phyloP scores from a whole-genome alignment of 305 asterid genomes.

The Petunia hybrid region DNA sequence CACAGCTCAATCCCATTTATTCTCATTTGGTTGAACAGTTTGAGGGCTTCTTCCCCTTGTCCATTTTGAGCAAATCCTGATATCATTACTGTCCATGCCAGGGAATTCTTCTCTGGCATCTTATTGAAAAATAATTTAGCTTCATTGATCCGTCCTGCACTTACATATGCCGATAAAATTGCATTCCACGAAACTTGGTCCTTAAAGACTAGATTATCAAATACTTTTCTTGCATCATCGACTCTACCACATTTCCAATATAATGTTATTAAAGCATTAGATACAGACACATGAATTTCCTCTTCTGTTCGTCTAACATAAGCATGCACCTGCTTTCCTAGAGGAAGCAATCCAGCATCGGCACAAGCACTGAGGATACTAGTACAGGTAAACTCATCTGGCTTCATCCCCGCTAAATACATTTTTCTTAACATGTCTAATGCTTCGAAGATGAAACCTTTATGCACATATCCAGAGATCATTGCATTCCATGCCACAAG shows the following conservation, averaged over 20 bases:
- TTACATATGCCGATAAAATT: slow-evolving; percentile 73
- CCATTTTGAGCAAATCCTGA: slow-evolving; percentile 84
- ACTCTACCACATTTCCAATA: slow-evolving; percentile 82
- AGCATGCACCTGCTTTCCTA: slow-evolving; percentile 84
- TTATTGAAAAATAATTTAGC: slow-evolving; percentile 65
- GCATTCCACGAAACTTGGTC: slow-evolving; percentile 90
- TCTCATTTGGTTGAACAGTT: slow-evolving; percentile 77
- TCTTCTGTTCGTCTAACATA: slow-evolving; percentile 63
- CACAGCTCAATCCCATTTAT: slow-evolving; percentile 68
- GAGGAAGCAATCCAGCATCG: slow-evolving; percentile 65
- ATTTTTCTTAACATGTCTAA: slow-evolving; percentile 72
- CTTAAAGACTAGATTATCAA: slow-evolving; percentile 55
- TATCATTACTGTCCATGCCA: slow-evolving; percentile 90
- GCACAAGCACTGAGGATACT: slow-evolving; percentile 81
- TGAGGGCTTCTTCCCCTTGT: slow-evolving; percentile 81
- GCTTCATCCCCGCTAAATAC: slow-evolving; percentile 62
- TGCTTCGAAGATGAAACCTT: slow-evolving; percentile 65
- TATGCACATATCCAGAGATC: slow-evolving; percentile 87
- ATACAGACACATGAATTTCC: slow-evolving; percentile 66
- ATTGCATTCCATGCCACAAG: slow-evolving; percentile 93
- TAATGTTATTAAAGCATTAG: slow-evolving; percentile 76
- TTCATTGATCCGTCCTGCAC: slow-evolving; percentile 58
- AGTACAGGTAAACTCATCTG: slow-evolving; percentile 81
- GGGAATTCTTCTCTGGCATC: slow-evolving; percentile 64
- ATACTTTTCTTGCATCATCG: slow-evolving; percentile 65